Evolutionary conservation across 495 filamentous ascomycete genomes (phyloP).

Genomic region (Penicillium arizonense): DNA sequence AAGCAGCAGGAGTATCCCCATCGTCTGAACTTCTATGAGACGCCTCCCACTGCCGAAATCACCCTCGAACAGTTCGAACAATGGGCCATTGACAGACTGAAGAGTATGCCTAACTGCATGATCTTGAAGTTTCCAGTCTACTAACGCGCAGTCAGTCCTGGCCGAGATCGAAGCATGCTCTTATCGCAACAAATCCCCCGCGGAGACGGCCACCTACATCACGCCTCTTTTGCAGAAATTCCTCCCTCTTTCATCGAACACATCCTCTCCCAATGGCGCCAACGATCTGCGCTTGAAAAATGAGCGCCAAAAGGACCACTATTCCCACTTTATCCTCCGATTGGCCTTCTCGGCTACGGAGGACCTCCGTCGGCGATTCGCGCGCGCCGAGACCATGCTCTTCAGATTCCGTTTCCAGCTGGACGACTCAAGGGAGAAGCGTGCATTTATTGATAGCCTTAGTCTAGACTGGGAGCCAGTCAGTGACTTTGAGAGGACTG

Average conservation of each 20-base stretch:
- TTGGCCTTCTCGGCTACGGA: slow-evolving; percentile 90
- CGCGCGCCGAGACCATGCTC: slow-evolving; percentile 80
- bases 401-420: slow-evolving; percentile 76
- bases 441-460: slow-evolving; percentile 73
- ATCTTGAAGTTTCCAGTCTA: not conserved
- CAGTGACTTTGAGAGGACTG: slow-evolving; percentile 67
- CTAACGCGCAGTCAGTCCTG: slow-evolving; percentile 60
- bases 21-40: slow-evolving; percentile 87
- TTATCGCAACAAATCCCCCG: slow-evolving; percentile 81
- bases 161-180: slow-evolving; percentile 94
- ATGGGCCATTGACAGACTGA: slow-evolving; percentile 95
- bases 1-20: slow-evolving; percentile 75
- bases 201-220: slow-evolving; percentile 79
- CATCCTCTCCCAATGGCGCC: slow-evolving; percentile 53
- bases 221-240: slow-evolving; percentile 79
- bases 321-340: slow-evolving; percentile 94
- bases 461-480: slow-evolving; percentile 82
- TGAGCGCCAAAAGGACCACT: slow-evolving; percentile 94
- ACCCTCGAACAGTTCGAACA: slow-evolving; percentile 97
- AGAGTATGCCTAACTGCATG: slow-evolving; percentile 50
- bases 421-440: slow-evolving; percentile 67
- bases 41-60: slow-evolving; percentile 88
- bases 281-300: slow-evolving; percentile 51
- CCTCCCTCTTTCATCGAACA: slow-evolving; percentile 78
- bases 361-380: slow-evolving; percentile 86